A percentile compares a stretch with the other conserved stretches of the same genome.
phyloP scores from a whole-genome alignment of 441 rosid genomes.

The Pelargonium australe region DNA sequence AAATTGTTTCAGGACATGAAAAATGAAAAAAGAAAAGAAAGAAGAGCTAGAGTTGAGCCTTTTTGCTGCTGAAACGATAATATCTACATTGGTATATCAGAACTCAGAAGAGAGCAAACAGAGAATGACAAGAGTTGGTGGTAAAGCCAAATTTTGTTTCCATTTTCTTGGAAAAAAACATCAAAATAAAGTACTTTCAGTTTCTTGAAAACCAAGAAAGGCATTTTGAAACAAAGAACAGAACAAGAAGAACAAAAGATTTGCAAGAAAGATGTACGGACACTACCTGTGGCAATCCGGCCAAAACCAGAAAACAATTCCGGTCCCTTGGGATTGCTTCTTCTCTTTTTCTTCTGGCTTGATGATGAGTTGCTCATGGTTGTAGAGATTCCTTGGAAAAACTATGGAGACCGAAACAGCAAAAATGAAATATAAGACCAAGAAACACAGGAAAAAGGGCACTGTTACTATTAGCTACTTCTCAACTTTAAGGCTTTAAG shows the following conservation, averaged over 20 bases:
- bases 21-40: not conserved
- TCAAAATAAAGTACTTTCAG: not conserved
- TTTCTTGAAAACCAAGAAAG: too few relatives aligned
- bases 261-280: not conserved
- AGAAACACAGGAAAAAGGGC: not conserved
- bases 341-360: conserved; percentile 1
- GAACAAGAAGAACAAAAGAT: not conserved
- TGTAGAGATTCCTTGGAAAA: too few relatives aligned
- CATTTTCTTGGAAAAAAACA: not conserved
- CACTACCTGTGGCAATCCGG: not conserved
- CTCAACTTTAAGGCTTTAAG: not conserved
- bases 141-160: not conserved
- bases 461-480: too few relatives aligned
- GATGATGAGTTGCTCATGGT: conserved; percentile 2
- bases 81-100: conserved; percentile 1
- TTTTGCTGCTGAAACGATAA: not conserved
- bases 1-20: too few relatives aligned
- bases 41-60: not conserved
- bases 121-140: not conserved
- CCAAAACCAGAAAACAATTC: not conserved
- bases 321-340: conserved; percentile 1
- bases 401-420: too few relatives aligned
- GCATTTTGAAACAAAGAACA: too few relatives aligned
- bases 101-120: not conserved
- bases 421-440: not conserved